A percentile compares a stretch with the other conserved stretches of the same genome.
Evolutionary conservation across 2,329 filamentous ascomycete genomes (phyloP).

Genomic region (Cladosporium velox): DNA sequence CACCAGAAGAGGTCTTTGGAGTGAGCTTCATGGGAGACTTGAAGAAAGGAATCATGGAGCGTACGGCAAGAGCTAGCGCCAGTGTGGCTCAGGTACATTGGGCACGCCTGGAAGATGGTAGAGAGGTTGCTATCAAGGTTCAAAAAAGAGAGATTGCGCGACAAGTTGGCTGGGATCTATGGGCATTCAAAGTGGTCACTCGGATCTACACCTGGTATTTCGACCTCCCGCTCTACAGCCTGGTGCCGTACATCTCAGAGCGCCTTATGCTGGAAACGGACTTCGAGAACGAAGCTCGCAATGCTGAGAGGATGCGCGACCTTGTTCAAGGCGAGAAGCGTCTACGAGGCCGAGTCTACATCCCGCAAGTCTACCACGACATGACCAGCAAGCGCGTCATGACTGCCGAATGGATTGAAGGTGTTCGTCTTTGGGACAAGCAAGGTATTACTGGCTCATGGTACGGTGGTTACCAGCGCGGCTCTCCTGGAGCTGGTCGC

Average conservation of each 20-base stretch:
- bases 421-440: slow-evolving; percentile 89
- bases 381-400: slow-evolving; percentile 81
- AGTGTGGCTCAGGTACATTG: slow-evolving; percentile 97
- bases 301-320: slow-evolving; percentile 78
- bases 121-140: slow-evolving; percentile 92
- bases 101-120: slow-evolving; percentile 80
- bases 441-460: slow-evolving; percentile 74
- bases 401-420: slow-evolving; percentile 97
- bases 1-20: slow-evolving; percentile 87
- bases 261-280: slow-evolving; percentile 92
- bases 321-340: slow-evolving; percentile 75
- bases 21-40: slow-evolving; percentile 65
- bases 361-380: slow-evolving; percentile 81
- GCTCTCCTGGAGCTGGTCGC: slow-evolving; percentile 76
- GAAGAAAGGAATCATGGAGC: slow-evolving; percentile 68
- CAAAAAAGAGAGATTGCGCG: slow-evolving; percentile 92
- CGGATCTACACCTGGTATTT: slow-evolving; percentile 84
- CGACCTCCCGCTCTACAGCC: slow-evolving; percentile 84
- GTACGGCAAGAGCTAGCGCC: slow-evolving; percentile 74
- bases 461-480: slow-evolving; percentile 73
- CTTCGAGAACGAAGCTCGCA: slow-evolving; percentile 87
- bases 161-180: slow-evolving; percentile 92
- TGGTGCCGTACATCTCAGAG: slow-evolving; percentile 92
- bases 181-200: slow-evolving; percentile 89
- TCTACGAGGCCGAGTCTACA: slow-evolving; percentile 78